Evolutionary conservation across 2,329 filamentous ascomycete genomes (phyloP), one percentile per base, ranked within the genome.

Genomic region (Xylariaceae sp.): DNA sequence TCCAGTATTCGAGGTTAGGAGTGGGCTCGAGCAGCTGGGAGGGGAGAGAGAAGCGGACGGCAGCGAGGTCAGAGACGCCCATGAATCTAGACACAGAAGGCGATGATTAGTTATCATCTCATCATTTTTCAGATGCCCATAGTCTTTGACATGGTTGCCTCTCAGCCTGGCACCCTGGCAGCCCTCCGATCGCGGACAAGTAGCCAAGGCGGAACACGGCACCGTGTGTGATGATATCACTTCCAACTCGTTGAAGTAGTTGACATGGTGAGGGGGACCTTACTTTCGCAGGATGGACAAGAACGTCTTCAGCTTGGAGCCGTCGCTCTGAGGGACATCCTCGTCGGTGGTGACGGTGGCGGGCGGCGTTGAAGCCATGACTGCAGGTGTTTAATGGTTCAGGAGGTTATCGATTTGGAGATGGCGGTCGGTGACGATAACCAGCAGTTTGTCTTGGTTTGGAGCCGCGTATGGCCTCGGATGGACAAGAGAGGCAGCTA

Each of bases 1-100:
- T 95, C 94, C 94, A 99, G 75, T 97, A 99, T 76, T 99, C 94
- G 68, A 99, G 78, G 71, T 99, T 99, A 47, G 94, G 94, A 4
- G 90, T 95, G 34, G 94, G 94, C 71, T 99, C 94, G 66, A 99
- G 82, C 41, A 99, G 84, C 73, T 97, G 93, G 46, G 94, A 91
- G 18, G 94, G 94, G 46, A 99, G 81, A 14, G 93, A 97, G 75
- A 99, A 99, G 62, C 94, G 89, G 57, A 97, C 93, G 51, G 91
- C 84, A 52, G 94, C 94, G 66, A 99, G 94, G 73, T 99, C 94
- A 61, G 92, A 80, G 51, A 99, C 94, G 62, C 94, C 94, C 65
- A 97, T 91, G 73, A 97, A 97, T 70, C 93, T 95, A 71, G 45
- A 31, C 41, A 31, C 38, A 16, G 55, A 53, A 55, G 51, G 50